phyloP scores from a whole-genome alignment of 208 protist species.

The Crithidia brevicula region DNA sequence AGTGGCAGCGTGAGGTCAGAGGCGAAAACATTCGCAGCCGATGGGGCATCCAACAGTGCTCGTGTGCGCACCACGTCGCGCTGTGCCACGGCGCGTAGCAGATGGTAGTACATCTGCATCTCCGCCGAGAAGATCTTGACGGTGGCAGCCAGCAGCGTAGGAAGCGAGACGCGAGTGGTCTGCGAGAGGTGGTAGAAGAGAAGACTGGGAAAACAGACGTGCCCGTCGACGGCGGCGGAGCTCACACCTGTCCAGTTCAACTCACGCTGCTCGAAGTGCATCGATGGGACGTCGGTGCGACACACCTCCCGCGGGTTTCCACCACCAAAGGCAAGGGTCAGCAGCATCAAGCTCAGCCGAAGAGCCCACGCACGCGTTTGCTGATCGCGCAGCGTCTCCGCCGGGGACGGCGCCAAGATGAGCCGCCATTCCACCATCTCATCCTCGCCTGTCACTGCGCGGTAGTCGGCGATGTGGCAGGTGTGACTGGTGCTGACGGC shows the following conservation, averaged over 20 bases:
- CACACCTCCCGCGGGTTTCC: constrained; percentile 21
- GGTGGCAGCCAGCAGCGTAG: constrained; percentile 2
- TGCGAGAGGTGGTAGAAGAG: constrained; percentile 15
- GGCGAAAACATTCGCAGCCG: background rate
- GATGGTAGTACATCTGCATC: constrained; percentile 9
- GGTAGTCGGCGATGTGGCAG: background rate
- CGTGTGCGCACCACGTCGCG: constrained; percentile 19
- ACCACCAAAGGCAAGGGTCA: constrained; percentile 28
- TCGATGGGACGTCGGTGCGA: background rate
- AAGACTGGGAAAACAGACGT: constrained; percentile 30
- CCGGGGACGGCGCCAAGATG: background rate
- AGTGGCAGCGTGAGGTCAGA: constrained; percentile 18
- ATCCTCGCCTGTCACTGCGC: background rate
- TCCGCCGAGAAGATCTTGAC: background rate
- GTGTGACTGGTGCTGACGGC: constrained; percentile 8
- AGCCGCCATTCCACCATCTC: constrained; percentile 12
- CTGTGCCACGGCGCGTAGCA: constrained; percentile 29
- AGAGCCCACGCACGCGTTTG: constrained; percentile 17
- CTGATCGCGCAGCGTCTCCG: constrained; percentile 13
- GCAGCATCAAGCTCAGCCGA: constrained; percentile 30
- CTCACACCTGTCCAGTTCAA: constrained; percentile 17
- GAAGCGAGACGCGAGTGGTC: constrained; percentile 20
- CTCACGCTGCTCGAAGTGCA: background rate
- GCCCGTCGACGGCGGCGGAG: constrained; percentile 10
- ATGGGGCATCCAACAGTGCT: constrained; percentile 14